Conservation (phyloP, 768 basidiomycete species). For the Coprinopsis cinerea region DNA sequence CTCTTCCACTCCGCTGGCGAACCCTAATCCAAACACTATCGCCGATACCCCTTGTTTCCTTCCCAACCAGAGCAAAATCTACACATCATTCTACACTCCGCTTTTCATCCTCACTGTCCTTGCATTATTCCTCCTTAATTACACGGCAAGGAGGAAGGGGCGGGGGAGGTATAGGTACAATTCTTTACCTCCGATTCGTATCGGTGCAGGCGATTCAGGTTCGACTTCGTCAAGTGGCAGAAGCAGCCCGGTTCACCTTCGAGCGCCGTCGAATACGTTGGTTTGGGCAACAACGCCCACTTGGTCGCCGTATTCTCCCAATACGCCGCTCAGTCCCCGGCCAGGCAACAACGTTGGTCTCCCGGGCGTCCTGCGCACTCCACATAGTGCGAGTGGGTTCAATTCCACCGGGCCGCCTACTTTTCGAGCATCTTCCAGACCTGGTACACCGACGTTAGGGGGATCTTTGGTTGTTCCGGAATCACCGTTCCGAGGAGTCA, state of each 20-base stretch:
- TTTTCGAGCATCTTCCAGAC: constrained; percentile 16
- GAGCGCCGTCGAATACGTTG: not conserved
- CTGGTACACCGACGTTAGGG: constrained; percentile 24
- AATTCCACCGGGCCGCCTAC: constrained; percentile 3
- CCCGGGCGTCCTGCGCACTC: constrained; percentile 10
- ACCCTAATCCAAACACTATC: constrained; percentile 36
- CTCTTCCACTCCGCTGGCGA: constrained; percentile 25
- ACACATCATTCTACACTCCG: constrained; percentile 59
- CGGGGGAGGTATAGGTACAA: constrained; percentile 6
- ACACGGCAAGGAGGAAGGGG: constrained; percentile 20
- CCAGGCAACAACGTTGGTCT: constrained; percentile 1
- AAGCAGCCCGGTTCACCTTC: constrained; percentile 5
- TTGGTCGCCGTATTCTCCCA: constrained; percentile 11
- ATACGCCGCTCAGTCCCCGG: constrained; percentile 4
- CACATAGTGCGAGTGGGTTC: constrained; percentile 5
- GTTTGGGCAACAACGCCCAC: not conserved
- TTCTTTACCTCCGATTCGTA: constrained; percentile 11
- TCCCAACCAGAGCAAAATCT: constrained; percentile 64
- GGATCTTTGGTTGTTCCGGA: constrained; percentile 25
- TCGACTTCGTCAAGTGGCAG: constrained; percentile 14
- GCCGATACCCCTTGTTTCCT: constrained; percentile 69
- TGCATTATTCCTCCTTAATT: constrained; percentile 40
- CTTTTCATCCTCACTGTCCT: constrained; percentile 49
- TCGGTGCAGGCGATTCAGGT: constrained; percentile 11
- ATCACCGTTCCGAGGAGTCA: constrained; percentile 31